phyloP scores from a whole-genome alignment of 768 basidiomycete species.

The Lyophyllum atratum region DNA sequence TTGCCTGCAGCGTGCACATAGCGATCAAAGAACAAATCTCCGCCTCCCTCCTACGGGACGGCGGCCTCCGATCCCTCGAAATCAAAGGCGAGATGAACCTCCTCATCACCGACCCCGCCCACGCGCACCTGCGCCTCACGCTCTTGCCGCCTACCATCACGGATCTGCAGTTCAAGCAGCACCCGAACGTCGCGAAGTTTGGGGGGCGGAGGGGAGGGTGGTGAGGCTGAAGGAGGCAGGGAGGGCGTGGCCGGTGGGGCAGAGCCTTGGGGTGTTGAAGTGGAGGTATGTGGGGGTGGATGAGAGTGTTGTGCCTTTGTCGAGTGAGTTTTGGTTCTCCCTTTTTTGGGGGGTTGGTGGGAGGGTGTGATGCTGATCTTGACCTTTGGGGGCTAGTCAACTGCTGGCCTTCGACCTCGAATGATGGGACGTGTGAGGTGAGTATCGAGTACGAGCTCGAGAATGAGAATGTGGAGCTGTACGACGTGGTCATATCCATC shows the following conservation, averaged over 20 bases:
- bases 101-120: conserved; percentile 74
- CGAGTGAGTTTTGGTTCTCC: conserved; percentile 59
- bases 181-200: conserved; percentile 92
- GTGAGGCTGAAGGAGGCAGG: conserved; percentile 85
- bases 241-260: conserved; percentile 84
- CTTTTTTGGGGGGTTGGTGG: background rate
- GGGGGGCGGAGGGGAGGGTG: conserved; percentile 58
- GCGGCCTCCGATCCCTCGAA: conserved; percentile 88
- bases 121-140: conserved; percentile 69
- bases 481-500: conserved; percentile 88
- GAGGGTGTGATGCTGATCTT: background rate
- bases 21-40: conserved; percentile 82
- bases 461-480: conserved; percentile 74
- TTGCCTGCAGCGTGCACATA: conserved; percentile 73
- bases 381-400: conserved; percentile 61
- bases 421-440: conserved; percentile 91
- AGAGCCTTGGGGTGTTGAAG: conserved; percentile 84
- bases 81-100: conserved; percentile 96
- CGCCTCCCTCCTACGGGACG: conserved; percentile 83
- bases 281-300: conserved; percentile 93
- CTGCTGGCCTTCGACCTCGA: conserved; percentile 94
- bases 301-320: conserved; percentile 88
- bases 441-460: conserved; percentile 98
- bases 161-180: conserved; percentile 93
- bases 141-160: conserved; percentile 56